A percentile compares a stretch with the other conserved stretches of the same genome.
These are phyloP conservation scores for Cystobasidiopsis lactophilus DNA, from an alignment of 768 basidiomycete genomes.

Conservation along the genomic window DNA sequence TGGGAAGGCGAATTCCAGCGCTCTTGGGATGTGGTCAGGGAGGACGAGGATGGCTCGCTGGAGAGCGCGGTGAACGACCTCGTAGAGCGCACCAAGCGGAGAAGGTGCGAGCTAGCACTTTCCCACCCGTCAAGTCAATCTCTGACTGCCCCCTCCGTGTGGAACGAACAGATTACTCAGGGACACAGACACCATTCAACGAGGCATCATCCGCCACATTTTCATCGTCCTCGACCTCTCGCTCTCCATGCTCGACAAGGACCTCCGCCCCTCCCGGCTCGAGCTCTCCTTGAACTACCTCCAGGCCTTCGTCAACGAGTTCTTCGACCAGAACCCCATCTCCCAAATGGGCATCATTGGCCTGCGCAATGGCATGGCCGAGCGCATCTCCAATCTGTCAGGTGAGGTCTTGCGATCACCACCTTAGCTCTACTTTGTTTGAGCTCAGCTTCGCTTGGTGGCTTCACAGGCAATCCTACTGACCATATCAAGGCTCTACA, in stretches of 20 bases:
- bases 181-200: conserved; percentile 65
- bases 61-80: conserved; percentile 73
- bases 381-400: conserved; percentile 76
- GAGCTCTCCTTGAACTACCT: conserved; percentile 76
- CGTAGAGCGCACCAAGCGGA: conserved; percentile 61
- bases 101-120: no score
- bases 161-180: no score
- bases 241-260: conserved; percentile 75
- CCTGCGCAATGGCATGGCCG: conserved; percentile 74
- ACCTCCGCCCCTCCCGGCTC: conserved; percentile 85
- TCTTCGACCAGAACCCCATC: conserved; percentile 98
- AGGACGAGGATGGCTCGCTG: conserved; percentile 79
- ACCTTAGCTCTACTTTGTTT: not conserved
- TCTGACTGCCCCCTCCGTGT: no score
- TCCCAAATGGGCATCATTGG: conserved; percentile 91
- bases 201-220: conserved; percentile 89
- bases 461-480: conserved; percentile 61
- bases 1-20: conserved; percentile 92
- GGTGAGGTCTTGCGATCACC: conserved; percentile 40
- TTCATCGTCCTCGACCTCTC: conserved; percentile 82
- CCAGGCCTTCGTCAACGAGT: conserved; percentile 75
- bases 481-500: conserved; percentile 69
- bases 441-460: not conserved
- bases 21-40: conserved; percentile 92
- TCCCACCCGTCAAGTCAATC: no score